Evolutionary conservation across 148 eudicot species (phyloP).

Genomic region (Rheum nobile): DNA sequence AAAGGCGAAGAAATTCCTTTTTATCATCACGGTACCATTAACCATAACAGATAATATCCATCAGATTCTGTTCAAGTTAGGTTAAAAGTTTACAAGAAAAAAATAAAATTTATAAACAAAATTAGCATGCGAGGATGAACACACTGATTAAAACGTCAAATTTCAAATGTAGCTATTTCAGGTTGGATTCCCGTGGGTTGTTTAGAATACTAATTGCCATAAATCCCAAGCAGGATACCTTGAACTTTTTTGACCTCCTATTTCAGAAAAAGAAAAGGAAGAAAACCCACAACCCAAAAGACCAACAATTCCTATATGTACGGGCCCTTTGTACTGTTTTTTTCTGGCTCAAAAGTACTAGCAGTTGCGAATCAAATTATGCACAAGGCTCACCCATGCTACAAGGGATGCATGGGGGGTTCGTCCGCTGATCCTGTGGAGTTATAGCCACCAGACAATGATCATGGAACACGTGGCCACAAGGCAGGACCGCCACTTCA

Average conservation of each 20-base stretch:
- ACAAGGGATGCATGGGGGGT: slow-evolving; percentile 80
- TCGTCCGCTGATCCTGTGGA: slow-evolving; percentile 31
- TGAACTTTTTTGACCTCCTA: not conserved
- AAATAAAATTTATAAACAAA: no score
- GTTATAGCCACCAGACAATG: slow-evolving; percentile 52
- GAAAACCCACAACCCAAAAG: not conserved
- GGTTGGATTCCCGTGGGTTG: no score
- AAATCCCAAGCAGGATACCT: no score
- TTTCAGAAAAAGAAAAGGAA: not conserved
- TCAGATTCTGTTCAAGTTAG: no score
- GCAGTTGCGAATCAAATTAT: not conserved
- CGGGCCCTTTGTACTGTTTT: not conserved
- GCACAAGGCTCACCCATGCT: slow-evolving; percentile 32
- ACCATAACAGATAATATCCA: no score
- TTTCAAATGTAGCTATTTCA: no score
- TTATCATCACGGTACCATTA: no score
- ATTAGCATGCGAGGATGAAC: no score
- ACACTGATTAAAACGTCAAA: no score
- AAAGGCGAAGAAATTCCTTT: no score
- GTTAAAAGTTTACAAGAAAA: no score
- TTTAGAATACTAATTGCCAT: no score
- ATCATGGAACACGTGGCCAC: slow-evolving; percentile 64
- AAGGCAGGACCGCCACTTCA: slow-evolving; percentile 46
- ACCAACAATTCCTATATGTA: not conserved
- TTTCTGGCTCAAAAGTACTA: not conserved